Percentiles rank a stretch among this genome's conserved stretches.
These are phyloP conservation scores for Pholiota conissans DNA, from an alignment of 768 basidiomycete genomes.

Conservation along the genomic window DNA sequence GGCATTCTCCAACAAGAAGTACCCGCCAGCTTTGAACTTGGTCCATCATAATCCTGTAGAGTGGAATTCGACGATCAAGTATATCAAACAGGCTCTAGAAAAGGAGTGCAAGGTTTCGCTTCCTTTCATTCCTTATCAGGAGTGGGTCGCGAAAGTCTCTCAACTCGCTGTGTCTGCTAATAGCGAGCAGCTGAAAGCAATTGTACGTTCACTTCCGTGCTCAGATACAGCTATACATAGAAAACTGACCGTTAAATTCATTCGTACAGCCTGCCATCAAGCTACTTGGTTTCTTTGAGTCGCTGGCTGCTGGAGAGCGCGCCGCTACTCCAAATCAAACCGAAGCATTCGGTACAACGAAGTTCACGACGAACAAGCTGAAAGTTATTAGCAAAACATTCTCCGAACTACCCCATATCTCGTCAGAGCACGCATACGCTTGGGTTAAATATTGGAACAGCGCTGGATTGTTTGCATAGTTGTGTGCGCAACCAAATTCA, in stretches of 20 bases:
- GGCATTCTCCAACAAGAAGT: background rate
- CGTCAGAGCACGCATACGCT: background rate
- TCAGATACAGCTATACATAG: too few species aligned
- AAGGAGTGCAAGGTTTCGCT: background rate
- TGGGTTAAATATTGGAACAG: slow-evolving; percentile 6
- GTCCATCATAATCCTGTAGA: slow-evolving; percentile 5
- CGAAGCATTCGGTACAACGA: slow-evolving; percentile 4
- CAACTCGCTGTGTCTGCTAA: background rate
- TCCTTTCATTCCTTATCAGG: slow-evolving; percentile 1
- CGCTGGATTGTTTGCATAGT: background rate
- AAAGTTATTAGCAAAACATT: slow-evolving; percentile 5
- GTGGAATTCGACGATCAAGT: slow-evolving; percentile 2
- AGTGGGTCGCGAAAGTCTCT: background rate
- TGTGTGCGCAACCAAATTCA: too few species aligned
- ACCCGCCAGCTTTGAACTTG: slow-evolving; percentile 2
- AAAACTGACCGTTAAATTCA: too few species aligned
- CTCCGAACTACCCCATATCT: background rate
- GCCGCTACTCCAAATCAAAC: background rate
- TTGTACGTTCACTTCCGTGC: background rate
- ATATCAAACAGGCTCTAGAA: slow-evolving; percentile 3
- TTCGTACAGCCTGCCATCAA: slow-evolving; percentile 7
- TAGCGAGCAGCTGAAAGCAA: slow-evolving; percentile 2
- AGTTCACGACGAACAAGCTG: background rate
- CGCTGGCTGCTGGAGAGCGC: slow-evolving; percentile 1
- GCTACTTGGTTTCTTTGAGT: slow-evolving; percentile 7